Evolutionary conservation across 2,329 filamentous ascomycete species (phyloP), one percentile per base, ranked within the genome.

Genomic region (Mycosphaerella sp.): DNA sequence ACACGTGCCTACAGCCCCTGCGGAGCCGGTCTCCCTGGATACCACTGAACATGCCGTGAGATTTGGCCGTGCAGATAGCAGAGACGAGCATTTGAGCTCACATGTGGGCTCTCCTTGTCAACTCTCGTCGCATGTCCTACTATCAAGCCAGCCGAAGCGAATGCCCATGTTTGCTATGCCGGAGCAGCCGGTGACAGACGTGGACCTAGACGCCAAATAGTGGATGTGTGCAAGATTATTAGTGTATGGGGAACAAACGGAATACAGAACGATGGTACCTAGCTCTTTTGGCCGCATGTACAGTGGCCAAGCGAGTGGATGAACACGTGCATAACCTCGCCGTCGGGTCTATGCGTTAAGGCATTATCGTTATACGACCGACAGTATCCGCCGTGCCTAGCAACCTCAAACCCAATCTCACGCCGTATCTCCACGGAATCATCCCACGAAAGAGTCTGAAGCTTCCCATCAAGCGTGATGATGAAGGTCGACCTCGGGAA

Each of bases 161-260:
- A 45, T 73, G n/a, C 69, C 72, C 2, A 75, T 76, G 71, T 75
- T 76, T 58, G 53, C 64, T 5, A 48, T 75, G n/a, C 70, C 73
- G 2, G 65, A 68, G 48, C 69, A 74, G 38, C 70, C 73, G 2
- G 62, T 75, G 4, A 61, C 62, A 14, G 74, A 76, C 61, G 61
- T 72, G 34, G 61, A 64, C 9, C 34, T 36, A 2, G 34, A 36
- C 12, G 34, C 34, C 34, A 36, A 36, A 36, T 36, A 26, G 26
- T 26, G 6, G 6, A 26, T 26, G 4, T 26, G 26, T 26, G 26
- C 26, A 26, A 26, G 26, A 26, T 26, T 17, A 17, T 17, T 17
- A 17, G 14, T 26, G 26, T 26, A 26, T 26, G 4, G 4, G 34
- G 10, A n/a, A n/a, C 34, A 36, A 36, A 36, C 34, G 34, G 12